Conservation (phyloP, 2,329 filamentous ascomycete species). For the Chrysoporthe austroafricana region DNA sequence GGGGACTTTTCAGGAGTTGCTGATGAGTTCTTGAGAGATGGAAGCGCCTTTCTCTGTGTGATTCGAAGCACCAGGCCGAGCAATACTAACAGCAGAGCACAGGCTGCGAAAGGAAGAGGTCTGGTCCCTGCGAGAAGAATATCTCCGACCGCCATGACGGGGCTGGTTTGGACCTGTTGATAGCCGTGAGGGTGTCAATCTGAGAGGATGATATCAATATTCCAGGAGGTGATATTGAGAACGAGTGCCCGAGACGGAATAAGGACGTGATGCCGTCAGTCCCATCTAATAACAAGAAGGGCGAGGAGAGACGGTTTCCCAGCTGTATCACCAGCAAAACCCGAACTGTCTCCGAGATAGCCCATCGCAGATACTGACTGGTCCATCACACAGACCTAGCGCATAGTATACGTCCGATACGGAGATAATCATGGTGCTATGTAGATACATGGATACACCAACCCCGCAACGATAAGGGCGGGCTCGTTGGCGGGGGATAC, state of each 20-base stretch:
- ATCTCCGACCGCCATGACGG: conserved; percentile 15
- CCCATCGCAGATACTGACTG: conserved; percentile 14
- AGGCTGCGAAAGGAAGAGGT: conserved; percentile 1
- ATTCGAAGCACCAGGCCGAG: conserved; percentile 15
- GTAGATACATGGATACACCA: neutral
- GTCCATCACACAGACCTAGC: conserved; percentile 6
- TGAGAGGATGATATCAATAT: neutral
- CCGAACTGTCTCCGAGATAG: conserved; percentile 24
- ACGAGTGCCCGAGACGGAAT: neutral
- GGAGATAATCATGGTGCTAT: conserved; percentile 20
- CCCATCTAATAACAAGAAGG: too few relatives aligned
- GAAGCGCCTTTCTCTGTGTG: conserved; percentile 2
- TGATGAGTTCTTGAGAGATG: neutral
- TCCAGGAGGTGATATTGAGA: neutral
- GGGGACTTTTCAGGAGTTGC: conserved; percentile 14
- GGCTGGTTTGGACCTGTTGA: neutral
- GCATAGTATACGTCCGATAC: conserved; percentile 21
- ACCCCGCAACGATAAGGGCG: conserved; percentile 29
- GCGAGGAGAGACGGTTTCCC: too few relatives aligned
- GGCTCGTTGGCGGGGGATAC: neutral
- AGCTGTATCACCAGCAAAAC: neutral
- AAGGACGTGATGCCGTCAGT: too few relatives aligned
- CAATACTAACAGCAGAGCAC: conserved; percentile 6
- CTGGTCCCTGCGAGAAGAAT: neutral
- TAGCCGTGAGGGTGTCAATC: neutral